These are phyloP conservation scores for Fusarium zealandicum DNA, from an alignment of 2,329 filamentous ascomycete genomes.

Conservation along the genomic window DNA sequence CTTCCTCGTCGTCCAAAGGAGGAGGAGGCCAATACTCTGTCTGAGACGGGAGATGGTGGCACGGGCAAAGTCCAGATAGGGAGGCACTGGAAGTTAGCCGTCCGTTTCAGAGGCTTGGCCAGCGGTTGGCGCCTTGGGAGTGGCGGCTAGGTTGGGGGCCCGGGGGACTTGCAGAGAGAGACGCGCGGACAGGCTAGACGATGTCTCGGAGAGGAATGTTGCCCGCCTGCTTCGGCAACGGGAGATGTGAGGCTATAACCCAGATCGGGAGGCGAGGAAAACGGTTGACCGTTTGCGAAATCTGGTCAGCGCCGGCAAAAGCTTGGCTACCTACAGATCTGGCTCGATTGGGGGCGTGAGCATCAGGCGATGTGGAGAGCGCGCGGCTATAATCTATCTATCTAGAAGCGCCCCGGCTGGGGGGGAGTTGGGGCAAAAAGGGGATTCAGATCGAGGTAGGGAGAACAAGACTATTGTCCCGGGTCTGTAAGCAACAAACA, in stretches of 20 bases:
- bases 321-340: not conserved
- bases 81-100: not conserved
- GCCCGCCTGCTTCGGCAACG: conserved; percentile 7
- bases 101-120: conserved; percentile 24
- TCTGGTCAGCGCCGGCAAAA: not conserved
- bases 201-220: conserved; percentile 30
- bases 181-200: conserved; percentile 24
- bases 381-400: conserved; percentile 18
- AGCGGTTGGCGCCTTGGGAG: not conserved
- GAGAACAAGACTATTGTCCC: too few species aligned
- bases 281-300: too few species aligned
- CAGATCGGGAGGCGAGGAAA: not conserved
- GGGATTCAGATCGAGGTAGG: not conserved
- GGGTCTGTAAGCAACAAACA: too few species aligned
- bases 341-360: not conserved
- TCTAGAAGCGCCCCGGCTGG: conserved; percentile 15
- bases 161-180: not conserved
- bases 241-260: not conserved
- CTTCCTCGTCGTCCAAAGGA: conserved; percentile 1
- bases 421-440: not conserved
- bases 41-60: conserved; percentile 4
- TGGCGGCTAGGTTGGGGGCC: conserved; percentile 14
- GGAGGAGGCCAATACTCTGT: conserved; percentile 5
- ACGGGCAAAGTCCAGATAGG: conserved; percentile 20
- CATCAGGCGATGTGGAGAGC: not conserved